Evolutionary conservation across 2,329 filamentous ascomycete species (phyloP), one percentile per base, ranked within the genome.

Genomic region (Calonectria hongkongensis): DNA sequence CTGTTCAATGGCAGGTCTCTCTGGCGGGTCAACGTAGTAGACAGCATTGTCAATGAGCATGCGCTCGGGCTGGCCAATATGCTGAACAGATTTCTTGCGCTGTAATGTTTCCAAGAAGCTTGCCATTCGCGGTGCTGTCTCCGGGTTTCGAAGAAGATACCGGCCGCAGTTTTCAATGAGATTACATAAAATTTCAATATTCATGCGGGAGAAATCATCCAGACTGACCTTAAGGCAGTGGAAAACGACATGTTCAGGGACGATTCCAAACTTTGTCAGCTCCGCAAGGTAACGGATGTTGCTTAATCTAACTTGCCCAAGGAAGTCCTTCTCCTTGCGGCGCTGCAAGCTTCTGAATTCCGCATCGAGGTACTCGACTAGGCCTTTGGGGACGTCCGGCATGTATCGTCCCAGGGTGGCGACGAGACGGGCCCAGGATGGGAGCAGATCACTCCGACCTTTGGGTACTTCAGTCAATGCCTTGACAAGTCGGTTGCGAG

Each of bases 21-120:
- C 94, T 0, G 97, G 97, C 16, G 97, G 97, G 80, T 98, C 97
- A 70, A 99, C 97, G 79, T 98, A 98, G 85, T 99, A 99, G 71
- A 98, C 92, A 4, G 97, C 97, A 82, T 99, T 99, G 83, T 99
- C 97, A 71, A 99, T 97, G 36, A 98, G 91, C 96, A 99, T 98
- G 47, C 96, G 94, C 84, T 99, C 97, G 78, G 98, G 95, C 79
- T 98, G 95, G 16, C 96, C 96, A 71, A 99, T 93, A 81, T 98
- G 96, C 82, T 98, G 95, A 9, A 97, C 96, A 9, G 94, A 92
- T 85, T 99, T 99, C 87, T 99, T 99, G 71, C 97, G 93, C 82
- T 98, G 95, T 16, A 99, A 87, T 0, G 96, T 99, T 84, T 99
- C 97, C 28, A 99, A 86, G 83, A 99, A 99, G 0, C 95, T 96